phyloP scores from a whole-genome alignment of 2,329 filamentous ascomycete species.

The Penicillium sp. region DNA sequence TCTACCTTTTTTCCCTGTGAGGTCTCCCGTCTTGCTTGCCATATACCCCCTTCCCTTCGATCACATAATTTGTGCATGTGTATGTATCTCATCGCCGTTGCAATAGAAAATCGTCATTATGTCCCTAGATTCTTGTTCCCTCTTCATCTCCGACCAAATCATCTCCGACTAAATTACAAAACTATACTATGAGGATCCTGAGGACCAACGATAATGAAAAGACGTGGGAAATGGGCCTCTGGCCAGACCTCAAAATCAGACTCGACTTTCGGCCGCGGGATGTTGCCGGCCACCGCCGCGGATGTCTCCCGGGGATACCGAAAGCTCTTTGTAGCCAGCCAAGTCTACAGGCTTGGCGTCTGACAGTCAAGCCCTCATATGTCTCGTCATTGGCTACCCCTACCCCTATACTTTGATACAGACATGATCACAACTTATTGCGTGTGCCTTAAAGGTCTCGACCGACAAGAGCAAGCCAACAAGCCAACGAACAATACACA shows the following conservation, averaged over 20 bases:
- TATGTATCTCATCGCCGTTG: constrained; percentile 4
- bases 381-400: not conserved
- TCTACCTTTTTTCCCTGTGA: constrained; percentile 6
- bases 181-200: not conserved
- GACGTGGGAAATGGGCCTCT: not conserved
- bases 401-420: not conserved
- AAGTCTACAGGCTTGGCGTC: not conserved
- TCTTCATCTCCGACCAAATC: not conserved
- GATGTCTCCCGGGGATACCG: not conserved
- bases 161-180: not conserved
- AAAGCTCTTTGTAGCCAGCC: not conserved
- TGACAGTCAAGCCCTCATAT: not conserved
- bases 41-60: constrained; percentile 24
- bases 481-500: not conserved
- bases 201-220: not conserved
- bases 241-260: not conserved
- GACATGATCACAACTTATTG: not conserved
- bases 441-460: not conserved
- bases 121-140: not conserved
- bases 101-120: not conserved
- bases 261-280: not conserved
- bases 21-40: constrained; percentile 17
- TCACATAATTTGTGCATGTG: constrained; percentile 16
- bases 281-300: not conserved
- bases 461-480: not conserved